Conservation (phyloP, 805 yeast species). For the Candida ficus region DNA sequence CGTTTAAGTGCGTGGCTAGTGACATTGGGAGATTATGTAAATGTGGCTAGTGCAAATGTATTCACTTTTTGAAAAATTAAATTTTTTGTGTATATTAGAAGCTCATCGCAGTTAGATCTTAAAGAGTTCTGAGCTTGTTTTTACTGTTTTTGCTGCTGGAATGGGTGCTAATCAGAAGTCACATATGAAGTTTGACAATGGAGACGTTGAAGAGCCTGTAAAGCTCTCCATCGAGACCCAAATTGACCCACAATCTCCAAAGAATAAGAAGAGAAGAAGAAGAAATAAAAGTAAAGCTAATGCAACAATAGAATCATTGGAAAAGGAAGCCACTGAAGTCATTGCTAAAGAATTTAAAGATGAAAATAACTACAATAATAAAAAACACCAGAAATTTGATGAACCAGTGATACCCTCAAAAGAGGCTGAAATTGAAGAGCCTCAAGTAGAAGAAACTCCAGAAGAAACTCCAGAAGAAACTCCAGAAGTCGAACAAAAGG, state of each 20-base stretch:
- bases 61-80: too few species aligned
- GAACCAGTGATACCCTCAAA: background rate
- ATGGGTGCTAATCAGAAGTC: slow-evolving; percentile 10
- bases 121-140: background rate
- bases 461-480: background rate
- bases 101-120: background rate
- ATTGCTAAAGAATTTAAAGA: slow-evolving; percentile 3
- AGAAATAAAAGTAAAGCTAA: slow-evolving; percentile 8
- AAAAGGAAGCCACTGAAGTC: background rate
- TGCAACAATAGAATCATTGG: slow-evolving; percentile 1
- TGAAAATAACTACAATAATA: background rate
- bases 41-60: slow-evolving; percentile 8
- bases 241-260: slow-evolving; percentile 1
- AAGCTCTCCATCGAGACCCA: too few species aligned
- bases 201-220: background rate
- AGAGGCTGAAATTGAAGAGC: background rate
- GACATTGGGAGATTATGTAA: background rate
- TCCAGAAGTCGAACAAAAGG: background rate
- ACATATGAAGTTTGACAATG: slow-evolving; percentile 7
- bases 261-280: slow-evolving; percentile 17
- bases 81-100: background rate
- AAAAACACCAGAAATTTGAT: slow-evolving; percentile 4
- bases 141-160: background rate
- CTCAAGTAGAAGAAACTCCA: background rate
- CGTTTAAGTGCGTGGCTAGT: slow-evolving; percentile 1